Percentiles rank a stretch among this genome's conserved stretches.
Conservation (phyloP, 2,329 filamentous ascomycete species). For the Pseudogymnoascus sp. region DNA sequence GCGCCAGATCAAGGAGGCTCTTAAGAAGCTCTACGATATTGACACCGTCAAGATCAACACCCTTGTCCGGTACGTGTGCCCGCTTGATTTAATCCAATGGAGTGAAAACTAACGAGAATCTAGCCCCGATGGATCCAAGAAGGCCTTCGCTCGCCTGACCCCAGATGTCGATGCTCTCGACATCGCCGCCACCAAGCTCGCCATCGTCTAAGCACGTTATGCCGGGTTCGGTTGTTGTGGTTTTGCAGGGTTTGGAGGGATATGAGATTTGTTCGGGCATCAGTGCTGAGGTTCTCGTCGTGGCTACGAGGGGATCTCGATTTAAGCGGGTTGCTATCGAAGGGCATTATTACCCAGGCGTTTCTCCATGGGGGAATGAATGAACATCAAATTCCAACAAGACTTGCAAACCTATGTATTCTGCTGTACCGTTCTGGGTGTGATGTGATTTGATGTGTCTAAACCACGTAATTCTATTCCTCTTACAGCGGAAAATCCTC, state of each 20-base stretch:
- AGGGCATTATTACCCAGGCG: conserved; percentile 5
- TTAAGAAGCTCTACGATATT: conserved; percentile 99
- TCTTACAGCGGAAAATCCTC: too few species aligned
- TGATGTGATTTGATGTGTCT: not conserved
- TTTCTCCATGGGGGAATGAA: conserved; percentile 3
- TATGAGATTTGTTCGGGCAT: conserved; percentile 11
- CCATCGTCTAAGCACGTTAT: conserved; percentile 70
- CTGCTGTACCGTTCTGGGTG: not conserved
- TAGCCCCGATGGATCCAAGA: conserved; percentile 94
- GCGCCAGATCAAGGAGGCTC: conserved; percentile 94
- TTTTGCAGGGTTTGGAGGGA: conserved; percentile 24
- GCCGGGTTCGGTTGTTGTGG: conserved; percentile 34
- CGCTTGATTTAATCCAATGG: not conserved
- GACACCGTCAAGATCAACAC: conserved; percentile 99
- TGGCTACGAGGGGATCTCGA: not conserved
- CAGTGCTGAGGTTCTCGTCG: not conserved
- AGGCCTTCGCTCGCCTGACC: conserved; percentile 94
- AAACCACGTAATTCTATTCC: not conserved
- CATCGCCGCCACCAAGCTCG: conserved; percentile 98
- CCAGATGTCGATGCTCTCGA: conserved; percentile 96
- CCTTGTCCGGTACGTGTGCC: conserved; percentile 71
- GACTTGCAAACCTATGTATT: conserved; percentile 2
- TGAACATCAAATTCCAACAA: conserved; percentile 7
- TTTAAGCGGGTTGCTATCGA: conserved; percentile 2
- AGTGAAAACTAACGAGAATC: conserved; percentile 13